A percentile compares a stretch with the other conserved stretches of the same genome.
Evolutionary conservation across 176 grass and related monocot species (phyloP).

Genomic region (Oryza nivara): DNA sequence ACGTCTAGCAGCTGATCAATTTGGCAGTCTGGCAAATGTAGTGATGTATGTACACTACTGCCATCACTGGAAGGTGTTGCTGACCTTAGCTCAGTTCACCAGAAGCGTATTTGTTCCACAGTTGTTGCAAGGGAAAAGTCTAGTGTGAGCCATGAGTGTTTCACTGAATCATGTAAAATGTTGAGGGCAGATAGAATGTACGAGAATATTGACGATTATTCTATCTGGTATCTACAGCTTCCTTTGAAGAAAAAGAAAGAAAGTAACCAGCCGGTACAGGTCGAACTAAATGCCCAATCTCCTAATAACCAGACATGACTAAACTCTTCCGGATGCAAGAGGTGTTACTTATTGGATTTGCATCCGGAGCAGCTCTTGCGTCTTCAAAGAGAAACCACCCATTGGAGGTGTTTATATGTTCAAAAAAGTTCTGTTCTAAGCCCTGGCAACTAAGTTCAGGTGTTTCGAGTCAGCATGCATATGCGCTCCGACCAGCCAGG

Average conservation of each 20-base stretch:
- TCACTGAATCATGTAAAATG: slow-evolving; percentile 24
- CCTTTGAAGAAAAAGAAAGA: slow-evolving; percentile 49
- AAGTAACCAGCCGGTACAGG: slow-evolving; percentile 49
- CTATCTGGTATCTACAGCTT: slow-evolving; percentile 65
- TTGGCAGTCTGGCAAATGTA: not conserved
- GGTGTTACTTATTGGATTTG: slow-evolving; percentile 30
- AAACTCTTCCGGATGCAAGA: slow-evolving; percentile 39
- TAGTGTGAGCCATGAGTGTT: slow-evolving; percentile 16
- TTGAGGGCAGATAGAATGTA: slow-evolving; percentile 33
- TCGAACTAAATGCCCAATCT: slow-evolving; percentile 47
- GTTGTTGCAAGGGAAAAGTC: slow-evolving; percentile 7
- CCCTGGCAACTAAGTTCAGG: slow-evolving; percentile 35
- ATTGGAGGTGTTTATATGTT: slow-evolving; percentile 44
- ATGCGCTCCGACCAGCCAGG: slow-evolving; percentile 18
- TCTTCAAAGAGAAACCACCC: slow-evolving; percentile 25
- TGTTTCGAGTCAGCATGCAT: slow-evolving; percentile 23
- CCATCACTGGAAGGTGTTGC: slow-evolving; percentile 1
- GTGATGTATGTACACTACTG: not conserved
- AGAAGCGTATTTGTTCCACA: not conserved
- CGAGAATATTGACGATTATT: slow-evolving; percentile 54
- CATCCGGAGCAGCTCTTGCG: slow-evolving; percentile 21
- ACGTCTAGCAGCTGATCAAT: slow-evolving; percentile 19
- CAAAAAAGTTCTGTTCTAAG: slow-evolving; percentile 30
- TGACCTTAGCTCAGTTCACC: slow-evolving; percentile 30
- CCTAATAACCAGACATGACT: slow-evolving; percentile 49